Percentiles rank a stretch among this genome's conserved stretches.
These are phyloP conservation scores for Paramarasmius palmivorus DNA, from an alignment of 1,284 basidiomycete species.

Conservation along the genomic window DNA sequence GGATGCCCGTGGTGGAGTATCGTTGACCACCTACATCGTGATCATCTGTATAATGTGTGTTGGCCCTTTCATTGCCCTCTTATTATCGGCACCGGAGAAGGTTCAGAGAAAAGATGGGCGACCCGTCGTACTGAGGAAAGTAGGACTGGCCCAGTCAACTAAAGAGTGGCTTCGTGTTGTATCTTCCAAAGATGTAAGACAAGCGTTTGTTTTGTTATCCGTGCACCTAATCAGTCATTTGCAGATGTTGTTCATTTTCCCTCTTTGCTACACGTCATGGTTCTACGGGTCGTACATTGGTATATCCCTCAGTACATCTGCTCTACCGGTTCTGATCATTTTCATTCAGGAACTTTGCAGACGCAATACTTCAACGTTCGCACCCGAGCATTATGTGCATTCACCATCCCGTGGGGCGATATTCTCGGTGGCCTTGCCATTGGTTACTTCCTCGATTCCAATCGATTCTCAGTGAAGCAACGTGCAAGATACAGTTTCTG, in stretches of 20 bases:
- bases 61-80: slow-evolving; percentile 31
- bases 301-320: slow-evolving; percentile 3
- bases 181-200: slow-evolving; percentile 25
- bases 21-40: slow-evolving; percentile 31
- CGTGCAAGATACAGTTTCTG: slow-evolving; percentile 31
- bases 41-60: slow-evolving; percentile 37
- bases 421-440: slow-evolving; percentile 31
- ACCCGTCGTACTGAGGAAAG: slow-evolving; percentile 28
- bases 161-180: slow-evolving; percentile 29
- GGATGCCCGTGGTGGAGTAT: slow-evolving; percentile 30
- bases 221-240: background rate
- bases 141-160: slow-evolving; percentile 27
- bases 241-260: slow-evolving; percentile 31
- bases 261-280: slow-evolving; percentile 34
- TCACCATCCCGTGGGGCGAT: slow-evolving; percentile 32
- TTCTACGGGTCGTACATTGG: slow-evolving; percentile 34
- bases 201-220: background rate
- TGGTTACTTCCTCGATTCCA: slow-evolving; percentile 32
- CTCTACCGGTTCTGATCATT: background rate
- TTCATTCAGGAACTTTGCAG: slow-evolving; percentile 26
- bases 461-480: slow-evolving; percentile 29
- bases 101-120: slow-evolving; percentile 32
- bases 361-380: slow-evolving; percentile 34
- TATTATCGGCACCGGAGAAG: slow-evolving; percentile 30
- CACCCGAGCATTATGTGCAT: slow-evolving; percentile 29